Conservation (phyloP, 78 protist species). For the Polysphondylium violaceum region DNA sequence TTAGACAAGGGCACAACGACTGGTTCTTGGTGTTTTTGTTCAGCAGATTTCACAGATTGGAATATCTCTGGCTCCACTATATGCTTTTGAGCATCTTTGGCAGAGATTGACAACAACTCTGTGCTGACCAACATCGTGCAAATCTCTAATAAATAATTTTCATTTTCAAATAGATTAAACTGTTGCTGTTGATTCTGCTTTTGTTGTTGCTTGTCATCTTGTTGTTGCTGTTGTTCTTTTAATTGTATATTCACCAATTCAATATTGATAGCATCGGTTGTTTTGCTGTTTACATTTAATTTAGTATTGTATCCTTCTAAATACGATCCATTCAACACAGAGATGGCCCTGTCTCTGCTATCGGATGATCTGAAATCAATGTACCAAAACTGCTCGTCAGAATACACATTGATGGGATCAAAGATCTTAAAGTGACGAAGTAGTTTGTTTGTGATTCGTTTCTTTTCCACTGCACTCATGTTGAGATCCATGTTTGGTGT, state of each 20-base stretch:
- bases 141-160: conserved; percentile 1
- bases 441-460: conserved; percentile 5
- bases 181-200: background rate
- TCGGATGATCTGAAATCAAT: conserved; percentile 45
- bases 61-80: conserved; percentile 40
- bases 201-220: background rate
- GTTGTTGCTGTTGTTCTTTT: background rate
- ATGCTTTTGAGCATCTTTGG: conserved; percentile 38
- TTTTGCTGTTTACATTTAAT: conserved; percentile 25
- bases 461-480: background rate
- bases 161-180: conserved; percentile 13
- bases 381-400: conserved; percentile 33
- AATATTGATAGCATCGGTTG: background rate
- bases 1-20: background rate
- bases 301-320: conserved; percentile 19
- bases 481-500: no score
- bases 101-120: conserved; percentile 32
- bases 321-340: conserved; percentile 18
- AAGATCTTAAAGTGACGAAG: conserved; percentile 6
- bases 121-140: conserved; percentile 24
- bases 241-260: background rate
- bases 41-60: conserved; percentile 14
- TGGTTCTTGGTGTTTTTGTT: background rate
- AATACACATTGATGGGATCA: conserved; percentile 43
- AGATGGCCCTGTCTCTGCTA: conserved; percentile 23